These are phyloP conservation scores for Ceratopteris richardii DNA, from an alignment of 75 land plant genomes.

Conservation along the genomic window DNA sequence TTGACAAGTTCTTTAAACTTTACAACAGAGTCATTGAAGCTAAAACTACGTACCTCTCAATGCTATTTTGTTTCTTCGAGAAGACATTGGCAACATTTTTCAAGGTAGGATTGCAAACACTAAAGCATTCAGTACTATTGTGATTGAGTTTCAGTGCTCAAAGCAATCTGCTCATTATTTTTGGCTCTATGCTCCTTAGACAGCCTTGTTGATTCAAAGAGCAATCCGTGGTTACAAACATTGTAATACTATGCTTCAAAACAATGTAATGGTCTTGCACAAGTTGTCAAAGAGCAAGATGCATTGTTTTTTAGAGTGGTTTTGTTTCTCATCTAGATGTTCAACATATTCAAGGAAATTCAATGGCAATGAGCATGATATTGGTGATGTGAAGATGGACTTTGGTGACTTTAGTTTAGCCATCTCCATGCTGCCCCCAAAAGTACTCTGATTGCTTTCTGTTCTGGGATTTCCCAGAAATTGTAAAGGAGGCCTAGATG, in stretches of 20 bases:
- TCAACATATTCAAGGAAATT: slow-evolving; percentile 17
- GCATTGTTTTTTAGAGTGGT: no score
- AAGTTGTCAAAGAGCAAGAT: no score
- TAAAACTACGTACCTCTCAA: slow-evolving; percentile 29
- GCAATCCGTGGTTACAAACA: slow-evolving; percentile 34
- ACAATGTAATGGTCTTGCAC: slow-evolving; percentile 7
- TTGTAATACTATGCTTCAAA: slow-evolving; percentile 21
- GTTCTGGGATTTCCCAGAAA: slow-evolving; percentile 34
- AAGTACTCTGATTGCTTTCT: slow-evolving; percentile 28
- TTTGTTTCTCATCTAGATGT: no score
- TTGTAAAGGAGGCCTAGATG: slow-evolving; percentile 22
- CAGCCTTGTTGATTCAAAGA: slow-evolving; percentile 27
- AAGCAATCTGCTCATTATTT: no score
- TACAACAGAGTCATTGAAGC: slow-evolving; percentile 37
- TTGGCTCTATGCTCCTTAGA: slow-evolving; percentile 18
- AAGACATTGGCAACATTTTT: slow-evolving; percentile 35
- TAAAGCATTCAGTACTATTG: no score
- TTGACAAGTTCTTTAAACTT: no score
- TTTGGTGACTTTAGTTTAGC: slow-evolving; percentile 41
- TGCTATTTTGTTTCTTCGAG: slow-evolving; percentile 31
- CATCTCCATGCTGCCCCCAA: slow-evolving; percentile 34
- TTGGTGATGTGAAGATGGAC: slow-evolving; percentile 32
- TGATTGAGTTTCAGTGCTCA: no score
- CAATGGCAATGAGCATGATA: slow-evolving; percentile 29
- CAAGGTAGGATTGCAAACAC: slow-evolving; percentile 13